These are phyloP conservation scores for Candida maris DNA, from an alignment of 805 yeast species.

Conservation along the genomic window DNA sequence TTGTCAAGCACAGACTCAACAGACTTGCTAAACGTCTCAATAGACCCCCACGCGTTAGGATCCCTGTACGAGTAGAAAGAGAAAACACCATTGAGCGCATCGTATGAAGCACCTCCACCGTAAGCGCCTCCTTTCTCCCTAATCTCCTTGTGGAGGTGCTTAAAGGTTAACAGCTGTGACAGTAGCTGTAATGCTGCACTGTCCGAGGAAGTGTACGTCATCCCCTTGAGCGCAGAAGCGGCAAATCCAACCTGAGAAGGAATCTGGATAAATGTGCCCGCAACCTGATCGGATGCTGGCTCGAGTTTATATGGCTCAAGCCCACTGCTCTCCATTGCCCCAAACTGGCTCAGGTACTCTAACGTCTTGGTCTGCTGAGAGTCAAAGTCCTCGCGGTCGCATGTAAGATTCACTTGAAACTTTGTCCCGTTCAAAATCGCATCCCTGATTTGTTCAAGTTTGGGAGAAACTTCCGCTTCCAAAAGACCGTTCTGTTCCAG, in stretches of 20 bases:
- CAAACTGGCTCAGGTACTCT: slow-evolving; percentile 27
- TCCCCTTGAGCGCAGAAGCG: slow-evolving; percentile 63
- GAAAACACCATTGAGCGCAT: slow-evolving; percentile 75
- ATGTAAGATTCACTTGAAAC: slow-evolving; percentile 54
- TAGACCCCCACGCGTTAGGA: slow-evolving; percentile 76
- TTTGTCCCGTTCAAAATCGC: slow-evolving; percentile 40
- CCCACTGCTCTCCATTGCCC: slow-evolving; percentile 8
- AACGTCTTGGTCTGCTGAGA: slow-evolving; percentile 36
- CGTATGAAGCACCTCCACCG: slow-evolving; percentile 90
- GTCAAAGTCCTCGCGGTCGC: slow-evolving; percentile 42
- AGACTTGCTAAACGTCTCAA: slow-evolving; percentile 52
- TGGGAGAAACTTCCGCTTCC: slow-evolving; percentile 60
- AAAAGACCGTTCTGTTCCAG: slow-evolving; percentile 49
- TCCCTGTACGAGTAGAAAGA: slow-evolving; percentile 90
- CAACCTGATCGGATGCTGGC: neutral
- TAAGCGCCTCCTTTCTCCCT: slow-evolving; percentile 97
- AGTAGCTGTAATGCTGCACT: slow-evolving; percentile 84
- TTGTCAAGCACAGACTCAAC: slow-evolving; percentile 42
- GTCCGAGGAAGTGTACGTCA: slow-evolving; percentile 62
- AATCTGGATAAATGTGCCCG: slow-evolving; percentile 53
- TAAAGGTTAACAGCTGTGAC: slow-evolving; percentile 75
- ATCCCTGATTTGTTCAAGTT: slow-evolving; percentile 49
- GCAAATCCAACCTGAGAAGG: slow-evolving; percentile 90
- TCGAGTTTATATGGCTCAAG: slow-evolving; percentile 14
- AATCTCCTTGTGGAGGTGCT: slow-evolving; percentile 80